Evolutionary conservation across 345 rosid species (phyloP), one percentile per base, ranked within the genome.

Genomic region (Sisymbrium irio): DNA sequence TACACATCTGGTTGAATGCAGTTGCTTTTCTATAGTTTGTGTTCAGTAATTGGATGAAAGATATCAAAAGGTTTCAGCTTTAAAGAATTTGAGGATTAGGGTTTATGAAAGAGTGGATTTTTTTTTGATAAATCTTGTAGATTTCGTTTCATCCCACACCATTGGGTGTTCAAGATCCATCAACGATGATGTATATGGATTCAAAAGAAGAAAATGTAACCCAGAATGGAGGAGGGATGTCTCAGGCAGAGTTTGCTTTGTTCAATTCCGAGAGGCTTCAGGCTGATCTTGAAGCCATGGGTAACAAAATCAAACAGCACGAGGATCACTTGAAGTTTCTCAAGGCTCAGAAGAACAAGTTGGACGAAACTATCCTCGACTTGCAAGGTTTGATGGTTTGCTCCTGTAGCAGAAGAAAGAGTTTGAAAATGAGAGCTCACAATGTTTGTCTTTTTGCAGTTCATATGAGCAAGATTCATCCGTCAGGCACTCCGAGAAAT

Each of bases 301-400:
- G 93, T 62, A 61, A 55, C 76, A 86, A 83, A 78, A 80, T 92
- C 80, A 89, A 88, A 78, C 88, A 77, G 64, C 94, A 86, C 4
- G 96, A 92, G 47, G 83, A 84, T 41, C 82, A 82, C 66, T 20
- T 88, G n/a, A 83, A 68, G 12, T 72, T 81, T 67, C 69, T 86
- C 81, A 84, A 81, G 68, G 27, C 73, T 42, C 83, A 86, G 82
- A 84, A 82, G 65, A 71, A 49, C 81, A 89, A 84, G 69, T 32
- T 89, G 32, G 94, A 85, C 61, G 93, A 83, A 22, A 63, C 85
- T 12, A 85, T 92, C 66, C 70, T 84, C 40, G 87, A 88, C 20
- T 73, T 84, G 80, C 92, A 85, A 85, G 96, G 97, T 89, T 50
- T 0, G 45, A 22, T 22, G 27, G 3, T 22, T 13, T 11, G n/a